Base-by-base conservation (phyloP, 495 filamentous ascomycete species). In the Hypoxylon fragiforme region DNA sequence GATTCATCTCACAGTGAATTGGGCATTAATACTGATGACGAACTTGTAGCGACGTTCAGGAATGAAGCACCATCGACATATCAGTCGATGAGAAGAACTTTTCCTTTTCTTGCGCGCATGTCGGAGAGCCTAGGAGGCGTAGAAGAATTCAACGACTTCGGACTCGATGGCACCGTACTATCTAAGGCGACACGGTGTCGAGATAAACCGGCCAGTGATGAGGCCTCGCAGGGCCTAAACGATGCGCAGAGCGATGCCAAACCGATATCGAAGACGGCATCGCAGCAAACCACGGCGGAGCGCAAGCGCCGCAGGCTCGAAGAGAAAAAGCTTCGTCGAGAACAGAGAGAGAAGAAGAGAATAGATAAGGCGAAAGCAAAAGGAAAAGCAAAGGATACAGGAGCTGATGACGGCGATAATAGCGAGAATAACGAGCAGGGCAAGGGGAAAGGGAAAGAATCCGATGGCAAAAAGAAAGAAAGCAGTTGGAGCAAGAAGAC, bases 201-300 rank as follows among this genome's bases (percentile, higher is more conserved):
- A 39, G 32, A 41, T 5, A 46, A 37, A 16, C 39, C 49, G 12
- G 15, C 54, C 3, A 7, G 19, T 2, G 19, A 20, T 2, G 12
- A 47, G 2, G 3, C 1, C 7, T 18, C 44, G n/a, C 21, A 31
- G 26, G 1, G 5, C 9, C 2, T 22, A 15, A 11, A 13, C 15
- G 14, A 22, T 18, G 20, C 38, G 3, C 50, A 40, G n/a, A 44
- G 52, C 6, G 55, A 50, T 12, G 37, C 44, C 2, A 47, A 54
- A 3, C 37, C 58, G 3, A 9, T 63, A 14, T 49, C 54, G n/a
- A 65, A 37, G 16, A 42, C 50, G 6, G 41, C 53, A 1, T 79
- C 88, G 3, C 94, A 95, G 64, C 77, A 97, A 28, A 88, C 85
- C 4, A 81, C 83, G 5, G 80, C 80, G 14, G 92, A 97, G 55